Conservation (phyloP, 352 stramenopile species). For the Phytopythium boreale region DNA sequence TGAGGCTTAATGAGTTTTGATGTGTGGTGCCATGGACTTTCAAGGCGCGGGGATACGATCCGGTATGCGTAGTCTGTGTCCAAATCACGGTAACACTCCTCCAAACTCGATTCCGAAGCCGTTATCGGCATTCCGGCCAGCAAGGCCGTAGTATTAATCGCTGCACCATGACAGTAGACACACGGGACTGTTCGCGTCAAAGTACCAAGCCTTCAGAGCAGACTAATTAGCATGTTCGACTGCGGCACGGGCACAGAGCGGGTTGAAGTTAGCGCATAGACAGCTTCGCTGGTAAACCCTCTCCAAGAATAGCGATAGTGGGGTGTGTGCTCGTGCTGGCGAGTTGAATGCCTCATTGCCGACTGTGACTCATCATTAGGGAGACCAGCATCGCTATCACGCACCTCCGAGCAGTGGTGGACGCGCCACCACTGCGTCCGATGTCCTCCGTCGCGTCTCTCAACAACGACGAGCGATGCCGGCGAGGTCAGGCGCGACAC, state of each 20-base stretch:
- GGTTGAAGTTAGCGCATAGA: not conserved
- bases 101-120: no score
- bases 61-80: no score
- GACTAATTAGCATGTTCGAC: no score
- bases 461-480: slow-evolving; percentile 4
- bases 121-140: not conserved
- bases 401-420: not conserved
- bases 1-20: not conserved
- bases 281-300: not conserved
- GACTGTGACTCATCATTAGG: not conserved
- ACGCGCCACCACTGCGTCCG: not conserved
- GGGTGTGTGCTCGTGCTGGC: not conserved
- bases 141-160: no score
- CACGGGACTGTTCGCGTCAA: no score
- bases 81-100: no score
- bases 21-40: no score
- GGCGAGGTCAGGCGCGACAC: not conserved
- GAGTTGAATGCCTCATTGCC: not conserved
- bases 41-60: no score
- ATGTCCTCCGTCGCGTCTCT: not conserved
- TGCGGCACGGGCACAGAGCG: no score
- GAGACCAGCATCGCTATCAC: not conserved
- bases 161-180: no score
- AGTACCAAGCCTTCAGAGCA: no score
- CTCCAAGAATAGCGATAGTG: not conserved